Evolutionary conservation across 768 basidiomycete genomes (phyloP).

Genomic region (Suillus paluster): DNA sequence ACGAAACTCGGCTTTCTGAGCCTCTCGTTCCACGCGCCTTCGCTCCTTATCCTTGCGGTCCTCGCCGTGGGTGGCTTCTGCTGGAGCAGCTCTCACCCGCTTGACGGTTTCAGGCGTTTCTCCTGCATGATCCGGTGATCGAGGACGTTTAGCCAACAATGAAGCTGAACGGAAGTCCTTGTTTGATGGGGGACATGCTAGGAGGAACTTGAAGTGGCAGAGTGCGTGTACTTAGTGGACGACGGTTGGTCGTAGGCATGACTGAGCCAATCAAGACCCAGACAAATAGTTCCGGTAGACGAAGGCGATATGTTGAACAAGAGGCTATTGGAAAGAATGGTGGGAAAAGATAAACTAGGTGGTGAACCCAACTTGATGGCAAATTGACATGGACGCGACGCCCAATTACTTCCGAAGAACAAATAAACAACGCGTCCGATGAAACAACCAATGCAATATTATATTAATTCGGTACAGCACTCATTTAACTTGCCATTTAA

Average conservation of each 20-base stretch:
- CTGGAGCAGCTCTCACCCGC: constrained; percentile 45
- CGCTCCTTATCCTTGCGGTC: constrained; percentile 51
- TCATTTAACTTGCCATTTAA: neutral
- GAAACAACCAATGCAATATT: neutral
- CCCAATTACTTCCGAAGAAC: neutral
- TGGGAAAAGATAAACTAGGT: constrained; percentile 9
- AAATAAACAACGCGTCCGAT: constrained; percentile 3
- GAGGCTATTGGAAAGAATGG: neutral
- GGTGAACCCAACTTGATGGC: neutral
- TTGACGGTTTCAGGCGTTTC: constrained; percentile 43
- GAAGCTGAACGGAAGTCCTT: constrained; percentile 35
- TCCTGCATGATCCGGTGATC: constrained; percentile 51
- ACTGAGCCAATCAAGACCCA: neutral
- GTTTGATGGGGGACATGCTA: constrained; percentile 38
- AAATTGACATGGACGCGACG: neutral
- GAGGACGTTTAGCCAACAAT: constrained; percentile 48
- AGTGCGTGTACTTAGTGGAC: constrained; percentile 50
- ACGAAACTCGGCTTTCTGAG: constrained; percentile 72
- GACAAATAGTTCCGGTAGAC: neutral
- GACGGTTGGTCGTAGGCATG: constrained; percentile 53
- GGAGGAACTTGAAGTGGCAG: constrained; percentile 38
- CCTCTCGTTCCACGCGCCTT: constrained; percentile 54
- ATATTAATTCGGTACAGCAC: neutral
- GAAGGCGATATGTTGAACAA: neutral
- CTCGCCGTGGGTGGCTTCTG: constrained; percentile 36